A percentile compares a stretch with the other conserved stretches of the same genome.
Evolutionary conservation across 2,329 filamentous ascomycete species (phyloP).

Genomic region (Ophiocordyceps sinensis): DNA sequence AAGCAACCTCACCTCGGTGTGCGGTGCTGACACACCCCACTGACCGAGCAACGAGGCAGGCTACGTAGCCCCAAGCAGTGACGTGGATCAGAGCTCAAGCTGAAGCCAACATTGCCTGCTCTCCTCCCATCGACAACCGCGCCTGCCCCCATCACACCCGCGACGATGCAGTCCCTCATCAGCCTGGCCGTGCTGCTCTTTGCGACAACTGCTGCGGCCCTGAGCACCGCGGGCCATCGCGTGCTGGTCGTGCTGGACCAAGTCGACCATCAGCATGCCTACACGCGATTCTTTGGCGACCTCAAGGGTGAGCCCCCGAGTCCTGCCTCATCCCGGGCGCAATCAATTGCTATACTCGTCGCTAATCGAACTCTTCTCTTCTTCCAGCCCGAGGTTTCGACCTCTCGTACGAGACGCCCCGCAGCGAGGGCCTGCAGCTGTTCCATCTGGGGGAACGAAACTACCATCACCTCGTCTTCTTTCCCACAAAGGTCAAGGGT

Average conservation of each 20-base stretch:
- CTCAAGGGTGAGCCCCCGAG: conserved; percentile 42
- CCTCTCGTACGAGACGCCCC: conserved; percentile 69
- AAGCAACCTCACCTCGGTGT: background rate
- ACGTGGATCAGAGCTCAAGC: background rate
- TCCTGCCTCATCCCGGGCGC: background rate
- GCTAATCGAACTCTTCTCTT: conserved; percentile 1
- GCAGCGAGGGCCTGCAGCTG: conserved; percentile 60
- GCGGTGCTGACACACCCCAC: background rate
- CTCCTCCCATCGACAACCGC: too few species aligned
- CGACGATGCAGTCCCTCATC: conserved; percentile 57
- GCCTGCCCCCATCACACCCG: too few species aligned
- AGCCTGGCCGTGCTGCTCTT: conserved; percentile 56
- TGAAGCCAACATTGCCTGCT: too few species aligned
- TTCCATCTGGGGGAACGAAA: conserved; percentile 76
- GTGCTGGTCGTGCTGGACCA: conserved; percentile 81
- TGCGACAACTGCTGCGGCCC: conserved; percentile 53
- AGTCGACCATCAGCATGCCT: conserved; percentile 62
- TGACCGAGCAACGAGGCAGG: too few species aligned
- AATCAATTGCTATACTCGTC: background rate
- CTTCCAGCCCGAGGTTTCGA: conserved; percentile 64
- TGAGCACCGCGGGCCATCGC: conserved; percentile 66
- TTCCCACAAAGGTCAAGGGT: conserved; percentile 88
- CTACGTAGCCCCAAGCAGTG: conserved; percentile 2
- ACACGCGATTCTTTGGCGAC: conserved; percentile 68
- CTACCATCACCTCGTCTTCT: conserved; percentile 82